A percentile compares a stretch with the other conserved stretches of the same genome.
phyloP scores from a whole-genome alignment of 345 rosid species.

The Syzygium oleosum region DNA sequence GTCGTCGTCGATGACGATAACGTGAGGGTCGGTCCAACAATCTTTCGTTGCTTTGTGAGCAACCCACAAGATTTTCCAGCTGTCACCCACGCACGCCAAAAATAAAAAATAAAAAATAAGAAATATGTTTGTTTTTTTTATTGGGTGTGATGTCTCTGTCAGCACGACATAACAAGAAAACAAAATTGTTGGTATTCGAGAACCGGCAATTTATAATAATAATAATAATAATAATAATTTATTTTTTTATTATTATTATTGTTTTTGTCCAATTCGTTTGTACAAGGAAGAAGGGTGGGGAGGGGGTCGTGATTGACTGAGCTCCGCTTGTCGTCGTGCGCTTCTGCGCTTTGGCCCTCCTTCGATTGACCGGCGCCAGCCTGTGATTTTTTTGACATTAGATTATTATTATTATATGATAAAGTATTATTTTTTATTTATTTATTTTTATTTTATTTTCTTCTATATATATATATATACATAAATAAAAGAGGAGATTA shows the following conservation, averaged over 20 bases:
- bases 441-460: no score
- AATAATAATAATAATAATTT: background rate
- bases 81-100: background rate
- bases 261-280: background rate
- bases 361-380: background rate
- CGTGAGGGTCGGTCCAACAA: background rate
- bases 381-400: background rate
- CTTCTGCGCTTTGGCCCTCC: background rate
- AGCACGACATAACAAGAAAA: background rate
- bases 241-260: rapidly evolving
- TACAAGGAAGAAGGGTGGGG: background rate
- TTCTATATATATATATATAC: background rate
- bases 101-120: rapidly evolving
- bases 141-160: background rate
- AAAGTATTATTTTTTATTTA: background rate
- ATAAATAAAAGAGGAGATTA: no score
- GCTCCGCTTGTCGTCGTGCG: background rate
- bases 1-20: background rate
- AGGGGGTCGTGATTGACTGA: background rate
- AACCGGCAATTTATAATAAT: no score
- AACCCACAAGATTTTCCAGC: background rate
- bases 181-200: background rate
- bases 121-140: background rate
- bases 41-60: no score
- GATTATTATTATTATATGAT: background rate